Base-by-base conservation (phyloP, 441 rosid genomes). In the Biscutella laevigata region DNA sequence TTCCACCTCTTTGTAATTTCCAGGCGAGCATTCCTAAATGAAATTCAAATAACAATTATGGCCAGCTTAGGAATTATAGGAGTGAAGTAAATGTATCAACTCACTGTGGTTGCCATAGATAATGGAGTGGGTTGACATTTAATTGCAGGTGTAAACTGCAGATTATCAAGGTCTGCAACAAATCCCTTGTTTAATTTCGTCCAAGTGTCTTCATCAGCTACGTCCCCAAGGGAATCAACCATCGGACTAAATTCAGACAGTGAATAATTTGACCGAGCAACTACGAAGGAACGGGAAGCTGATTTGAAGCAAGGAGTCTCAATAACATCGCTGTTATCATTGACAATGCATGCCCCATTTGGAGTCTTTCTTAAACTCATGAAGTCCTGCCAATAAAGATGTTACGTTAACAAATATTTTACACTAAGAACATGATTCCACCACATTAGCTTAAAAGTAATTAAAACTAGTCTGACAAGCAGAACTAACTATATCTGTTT, bases 151-250 rank as follows among this genome's bases (percentile, higher is more conserved):
- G 96, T 84, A 68, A 67, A 71, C 57, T 71, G 88, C 59, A 90
- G 67, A 24, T 73, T 67, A 69, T 90, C 95, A 34, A 90, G 92
- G 71, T 90, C 88, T 62, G 85, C 80, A 48, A 76, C 61, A 60
- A 71, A 84, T 43, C 98, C 98, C 54, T 83, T 81, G 71, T 90
- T 90, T 78, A 90, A 76, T 71, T 81, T 79, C 62, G 79, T 59
- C 98, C 96, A 90, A 4, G 92, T 77, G 62, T 90, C 98, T 75
- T 90, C 95, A 68, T 90, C 98, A 28, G 95, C 98, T 26, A 90
- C 79, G 49, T 67, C 72, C 67, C 91, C 80, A 46, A 79, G 66
- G 61, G 79, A 64, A 73, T 81, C 79, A 38, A 88, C 92, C 71
- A 84, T 82, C 8, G 95, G 98, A 69, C 95, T 87, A 58, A 29